Evolutionary conservation across 257 asterid species (phyloP), one percentile per base, ranked within the genome.

Genomic region (Osmanthus fragrans): DNA sequence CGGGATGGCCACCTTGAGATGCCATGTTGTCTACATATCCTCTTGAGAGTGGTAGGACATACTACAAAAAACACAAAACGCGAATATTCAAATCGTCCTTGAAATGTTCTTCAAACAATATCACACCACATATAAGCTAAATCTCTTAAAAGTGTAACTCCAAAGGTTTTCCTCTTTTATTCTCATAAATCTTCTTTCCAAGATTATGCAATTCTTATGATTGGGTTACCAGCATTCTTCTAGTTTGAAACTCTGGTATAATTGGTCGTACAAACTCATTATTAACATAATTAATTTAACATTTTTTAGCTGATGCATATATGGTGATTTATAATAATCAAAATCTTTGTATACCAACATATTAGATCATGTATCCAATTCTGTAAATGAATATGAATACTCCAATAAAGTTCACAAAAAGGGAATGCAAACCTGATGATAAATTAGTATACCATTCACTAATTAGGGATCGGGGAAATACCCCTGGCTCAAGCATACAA

Each of bases 1-100:
- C 97, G 91, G 58, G 94, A 93, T 75, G 98, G 96, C 98, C 97
- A 93, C 76, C 98, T 87, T 37, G 86, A 73, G 82, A 93, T 93
- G 56, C 97, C 96, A 39, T 90, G 87, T 66, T 89, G 90, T 72
- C 97, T 81, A 60, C 98, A 93, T 81, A 91, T 89, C 86, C 94
- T 86, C 81, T 91, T 93, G 56, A 93, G 89, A 32, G 97, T 93
- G 47, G 96, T 93, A 11, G 97, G 96, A 78, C 96, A 90, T 71
- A 91, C 97, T 93, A 73, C 76, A 77, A 45, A 76, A 36, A 36
- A 36, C 39, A 36, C 39, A 34, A 36, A 75, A 70, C 12, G 21
- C 58, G 66, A 64, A 36, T 40, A 66, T 18, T 11, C 69, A 23
- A 65, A n/a, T 11, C 3, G 11, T 27, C 16, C 72, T 60, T 15